phyloP scores from a whole-genome alignment of 169 alveolate genomes.

The Cryptosporidium meleagridis region DNA sequence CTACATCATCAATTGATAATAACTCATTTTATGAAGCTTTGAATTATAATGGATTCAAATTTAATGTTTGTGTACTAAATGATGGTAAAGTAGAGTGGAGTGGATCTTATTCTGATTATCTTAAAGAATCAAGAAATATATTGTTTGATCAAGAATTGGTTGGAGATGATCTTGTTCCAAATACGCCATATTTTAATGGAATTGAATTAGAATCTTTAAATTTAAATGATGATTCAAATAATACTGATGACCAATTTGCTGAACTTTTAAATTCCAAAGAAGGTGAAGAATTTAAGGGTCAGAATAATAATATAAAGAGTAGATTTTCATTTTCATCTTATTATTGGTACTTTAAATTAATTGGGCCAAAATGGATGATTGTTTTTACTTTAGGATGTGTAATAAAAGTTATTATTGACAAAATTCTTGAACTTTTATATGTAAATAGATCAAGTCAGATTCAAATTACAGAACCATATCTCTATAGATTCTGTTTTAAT shows the following conservation, averaged over 20 bases:
- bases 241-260: constrained; percentile 50
- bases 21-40: not conserved
- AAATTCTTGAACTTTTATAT: constrained; percentile 31
- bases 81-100: constrained; percentile 55
- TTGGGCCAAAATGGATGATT: constrained; percentile 45
- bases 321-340: constrained; percentile 32
- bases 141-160: not conserved
- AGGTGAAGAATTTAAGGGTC: not conserved
- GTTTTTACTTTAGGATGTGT: constrained; percentile 50
- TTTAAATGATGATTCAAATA: constrained; percentile 22
- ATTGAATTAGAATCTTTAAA: not conserved
- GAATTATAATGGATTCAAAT: constrained; percentile 6
- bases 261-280: constrained; percentile 3
- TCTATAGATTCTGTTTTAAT: constrained; percentile 13
- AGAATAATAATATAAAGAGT: not conserved
- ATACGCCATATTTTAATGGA: not conserved
- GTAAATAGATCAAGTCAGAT: constrained; percentile 18
- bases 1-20: not conserved
- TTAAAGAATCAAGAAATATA: not conserved
- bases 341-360: constrained; percentile 41
- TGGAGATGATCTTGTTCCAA: not conserved
- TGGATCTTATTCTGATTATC: constrained; percentile 52
- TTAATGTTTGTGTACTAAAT: constrained; percentile 40
- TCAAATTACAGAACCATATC: not conserved
- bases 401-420: constrained; percentile 36